Conservation (phyloP, 768 basidiomycete species). For the Mycena kentingensis region DNA sequence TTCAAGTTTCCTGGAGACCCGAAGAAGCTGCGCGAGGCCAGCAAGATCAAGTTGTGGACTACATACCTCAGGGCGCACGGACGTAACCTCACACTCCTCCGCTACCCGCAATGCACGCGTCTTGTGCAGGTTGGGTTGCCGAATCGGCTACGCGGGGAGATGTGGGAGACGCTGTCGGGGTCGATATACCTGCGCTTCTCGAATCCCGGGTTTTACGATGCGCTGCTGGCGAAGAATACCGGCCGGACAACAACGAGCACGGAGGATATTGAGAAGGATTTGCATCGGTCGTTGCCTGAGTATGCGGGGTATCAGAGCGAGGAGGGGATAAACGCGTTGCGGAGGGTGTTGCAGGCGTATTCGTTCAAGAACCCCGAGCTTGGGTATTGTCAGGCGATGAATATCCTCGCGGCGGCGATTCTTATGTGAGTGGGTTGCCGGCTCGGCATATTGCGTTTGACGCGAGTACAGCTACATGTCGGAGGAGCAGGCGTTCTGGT, state of each 20-base stretch:
- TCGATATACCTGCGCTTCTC: conserved; percentile 88
- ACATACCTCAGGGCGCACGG: conserved; percentile 88
- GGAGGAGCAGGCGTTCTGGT: conserved; percentile 98
- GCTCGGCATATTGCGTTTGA: conserved; percentile 12
- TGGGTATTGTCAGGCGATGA: conserved; percentile 99
- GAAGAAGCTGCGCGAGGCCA: conserved; percentile 89
- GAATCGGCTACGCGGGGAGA: conserved; percentile 90
- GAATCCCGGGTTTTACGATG: conserved; percentile 81
- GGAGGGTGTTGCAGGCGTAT: conserved; percentile 93
- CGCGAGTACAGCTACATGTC: conserved; percentile 81
- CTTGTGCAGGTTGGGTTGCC: conserved; percentile 96
- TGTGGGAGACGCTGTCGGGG: conserved; percentile 97
- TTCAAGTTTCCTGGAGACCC: conserved; percentile 94
- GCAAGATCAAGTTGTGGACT: conserved; percentile 95
- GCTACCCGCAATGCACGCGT: conserved; percentile 97
- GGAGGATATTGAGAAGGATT: conserved; percentile 98
- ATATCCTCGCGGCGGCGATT: conserved; percentile 94
- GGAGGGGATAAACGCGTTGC: conserved; percentile 80
- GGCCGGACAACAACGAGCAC: conserved; percentile 85
- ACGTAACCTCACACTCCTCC: conserved; percentile 89
- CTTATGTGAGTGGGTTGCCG: conserved; percentile 61
- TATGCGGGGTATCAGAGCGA: conserved; percentile 94
- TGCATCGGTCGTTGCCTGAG: conserved; percentile 94
- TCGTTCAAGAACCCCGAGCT: conserved; percentile 92
- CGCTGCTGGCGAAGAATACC: conserved; percentile 71